Evolutionary conservation across 352 stramenopile genomes (phyloP).

Genomic region (Phytophthora colocasiae): DNA sequence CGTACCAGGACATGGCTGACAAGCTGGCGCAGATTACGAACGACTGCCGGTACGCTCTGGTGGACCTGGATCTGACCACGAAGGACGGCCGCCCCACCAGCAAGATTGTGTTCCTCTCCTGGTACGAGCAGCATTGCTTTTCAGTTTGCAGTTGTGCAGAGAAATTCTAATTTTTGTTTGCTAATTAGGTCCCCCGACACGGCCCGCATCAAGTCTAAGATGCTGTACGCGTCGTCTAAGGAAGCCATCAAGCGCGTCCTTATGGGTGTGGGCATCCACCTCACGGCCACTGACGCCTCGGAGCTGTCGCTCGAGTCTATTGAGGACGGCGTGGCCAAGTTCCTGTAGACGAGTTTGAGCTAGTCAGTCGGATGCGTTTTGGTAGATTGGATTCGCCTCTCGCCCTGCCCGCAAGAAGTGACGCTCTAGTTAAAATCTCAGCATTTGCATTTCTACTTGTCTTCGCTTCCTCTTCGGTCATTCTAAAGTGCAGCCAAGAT

Average conservation of each 20-base stretch:
- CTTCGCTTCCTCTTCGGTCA: neutral
- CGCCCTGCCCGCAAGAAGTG: conserved; percentile 19
- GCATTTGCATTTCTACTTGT: conserved; percentile 37
- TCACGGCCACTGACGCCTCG: conserved; percentile 94
- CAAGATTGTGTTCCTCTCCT: conserved; percentile 94
- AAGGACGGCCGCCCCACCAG: conserved; percentile 89
- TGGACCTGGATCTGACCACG: conserved; percentile 91
- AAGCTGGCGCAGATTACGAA: conserved; percentile 79
- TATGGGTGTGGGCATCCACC: conserved; percentile 95
- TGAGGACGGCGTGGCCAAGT: conserved; percentile 86
- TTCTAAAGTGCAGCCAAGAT: no score
- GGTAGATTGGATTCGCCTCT: conserved; percentile 39
- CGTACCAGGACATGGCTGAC: conserved; percentile 89
- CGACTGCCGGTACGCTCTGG: conserved; percentile 90
- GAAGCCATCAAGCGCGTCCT: conserved; percentile 94
- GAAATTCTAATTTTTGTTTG: neutral
- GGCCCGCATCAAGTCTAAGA: conserved; percentile 93
- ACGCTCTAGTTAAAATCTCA: conserved; percentile 42
- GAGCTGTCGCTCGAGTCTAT: conserved; percentile 87
- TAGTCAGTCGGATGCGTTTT: conserved; percentile 36
- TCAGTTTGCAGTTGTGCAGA: neutral
- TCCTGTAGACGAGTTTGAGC: conserved; percentile 73
- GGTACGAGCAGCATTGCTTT: conserved; percentile 45
- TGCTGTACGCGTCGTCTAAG: conserved; percentile 96
- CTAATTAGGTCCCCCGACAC: conserved; percentile 91